Evolutionary conservation across 2,329 filamentous ascomycete genomes (phyloP), one percentile per base, ranked within the genome.

Genomic region (Claviceps digitariae): DNA sequence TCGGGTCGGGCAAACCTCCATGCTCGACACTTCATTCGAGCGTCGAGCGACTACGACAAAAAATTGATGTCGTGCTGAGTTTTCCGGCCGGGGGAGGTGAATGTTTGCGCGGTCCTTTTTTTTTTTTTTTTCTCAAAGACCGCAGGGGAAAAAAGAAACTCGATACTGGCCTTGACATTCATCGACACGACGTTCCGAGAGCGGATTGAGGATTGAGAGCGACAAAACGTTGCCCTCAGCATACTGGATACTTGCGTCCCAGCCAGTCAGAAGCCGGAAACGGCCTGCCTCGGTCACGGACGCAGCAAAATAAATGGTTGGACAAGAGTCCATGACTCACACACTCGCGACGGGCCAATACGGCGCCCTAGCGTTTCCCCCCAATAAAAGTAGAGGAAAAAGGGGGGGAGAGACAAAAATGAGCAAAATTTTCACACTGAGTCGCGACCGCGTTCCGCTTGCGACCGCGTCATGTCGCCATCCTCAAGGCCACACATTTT

Each of bases 241-340:
- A 59, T 50, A n/a, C n/a, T n/a, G 52, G 45, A 56, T 59, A 65
- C 61, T 57, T 62, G 54, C 52, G 55, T 44, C 36, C 56, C 57
- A 61, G 61, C 65, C 66, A 67, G 57, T 66, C 57, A 66, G 56
- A 59, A 58, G 59, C 59, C 62, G 63, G 60, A 66, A 63, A 59
- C 61, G 59, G 58, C 63, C 57, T 62, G 61, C 58, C 60, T 63
- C 59, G 57, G 56, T 29, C 60, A 57, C 54, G 51, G 54, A 57
- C 60, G 54, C 57, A 52, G 55, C 57, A 60, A 53, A 47, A 55
- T 53, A 57, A 50, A 59, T 56, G 58, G 57, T 61, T 61, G 59
- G 58, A 56, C 55, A 47, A 54, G 53, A 58, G 52, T 61, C 59
- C 55, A 63, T 64, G 62, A 64, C 62, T 64, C 62, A 63, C 61